Conservation (phyloP, 768 basidiomycete species). For the Leccinum variicolor region DNA sequence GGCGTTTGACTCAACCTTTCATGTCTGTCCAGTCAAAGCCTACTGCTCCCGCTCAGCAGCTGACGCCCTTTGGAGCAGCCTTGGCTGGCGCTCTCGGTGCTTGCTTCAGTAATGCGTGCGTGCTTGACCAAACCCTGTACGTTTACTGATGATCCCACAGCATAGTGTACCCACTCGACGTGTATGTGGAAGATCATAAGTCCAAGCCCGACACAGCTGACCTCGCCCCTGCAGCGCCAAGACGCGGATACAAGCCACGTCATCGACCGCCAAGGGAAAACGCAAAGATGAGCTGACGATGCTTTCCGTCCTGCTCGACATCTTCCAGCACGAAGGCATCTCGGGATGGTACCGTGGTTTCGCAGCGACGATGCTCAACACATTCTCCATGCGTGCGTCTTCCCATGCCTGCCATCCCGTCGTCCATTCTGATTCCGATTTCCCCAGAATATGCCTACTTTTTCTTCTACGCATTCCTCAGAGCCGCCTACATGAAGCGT, state of each 20-base stretch:
- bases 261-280: conserved; percentile 50
- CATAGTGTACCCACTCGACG: conserved; percentile 92
- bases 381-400: conserved; percentile 86
- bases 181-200: conserved; percentile 47
- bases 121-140: conserved; percentile 13
- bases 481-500: conserved; percentile 76
- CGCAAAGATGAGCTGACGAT: conserved; percentile 53
- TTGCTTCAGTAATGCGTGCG: conserved; percentile 91
- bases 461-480: conserved; percentile 95
- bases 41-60: conserved; percentile 53
- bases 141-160: conserved; percentile 36
- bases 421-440: background rate
- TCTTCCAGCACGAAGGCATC: conserved; percentile 80
- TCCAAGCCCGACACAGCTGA: background rate
- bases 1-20: background rate
- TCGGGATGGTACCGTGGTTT: conserved; percentile 88
- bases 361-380: conserved; percentile 95
- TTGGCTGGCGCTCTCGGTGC: conserved; percentile 92
- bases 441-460: conserved; percentile 94
- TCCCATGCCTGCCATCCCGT: background rate
- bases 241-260: conserved; percentile 87
- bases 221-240: conserved; percentile 61
- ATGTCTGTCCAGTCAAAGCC: conserved; percentile 44
- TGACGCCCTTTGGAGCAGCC: conserved; percentile 87
- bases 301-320: conserved; percentile 59